Conservation (phyloP, 2,329 filamentous ascomycete genomes). For the Botrytis sinoallii region DNA sequence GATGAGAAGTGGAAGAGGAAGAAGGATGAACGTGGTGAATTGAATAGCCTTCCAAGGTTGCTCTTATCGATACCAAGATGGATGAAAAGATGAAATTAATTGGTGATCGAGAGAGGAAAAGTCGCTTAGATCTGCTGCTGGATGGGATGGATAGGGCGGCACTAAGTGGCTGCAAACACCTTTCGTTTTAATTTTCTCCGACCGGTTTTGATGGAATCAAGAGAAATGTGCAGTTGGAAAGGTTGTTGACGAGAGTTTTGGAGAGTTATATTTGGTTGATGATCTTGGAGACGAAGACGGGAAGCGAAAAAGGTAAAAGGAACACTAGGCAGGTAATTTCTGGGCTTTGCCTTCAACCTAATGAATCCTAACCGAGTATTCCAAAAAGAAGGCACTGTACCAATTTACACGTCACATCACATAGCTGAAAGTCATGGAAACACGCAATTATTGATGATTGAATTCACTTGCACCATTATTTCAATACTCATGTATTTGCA, state of each 20-base stretch:
- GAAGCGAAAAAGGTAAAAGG: neutral
- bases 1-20: neutral
- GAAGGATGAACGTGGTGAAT: neutral
- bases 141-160: slow-evolving; percentile 14
- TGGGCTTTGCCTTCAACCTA: neutral
- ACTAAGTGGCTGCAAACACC: neutral
- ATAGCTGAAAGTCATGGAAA: neutral
- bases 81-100: slow-evolving; percentile 7
- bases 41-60: neutral
- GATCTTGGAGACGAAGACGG: neutral
- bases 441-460: neutral
- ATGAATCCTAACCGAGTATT: slow-evolving; percentile 8
- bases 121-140: slow-evolving; percentile 5
- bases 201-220: neutral
- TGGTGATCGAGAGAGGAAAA: neutral
- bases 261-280: neutral
- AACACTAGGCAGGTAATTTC: neutral
- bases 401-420: slow-evolving; percentile 1
- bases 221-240: neutral
- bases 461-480: slow-evolving; percentile 11
- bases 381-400: neutral
- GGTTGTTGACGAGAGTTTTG: neutral
- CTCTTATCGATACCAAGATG: slow-evolving; percentile 14
- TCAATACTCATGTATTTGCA: slow-evolving; percentile 21
- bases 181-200: neutral